Conservation (phyloP, 306 rosid species). For the Gastrolobium bilobum region DNA sequence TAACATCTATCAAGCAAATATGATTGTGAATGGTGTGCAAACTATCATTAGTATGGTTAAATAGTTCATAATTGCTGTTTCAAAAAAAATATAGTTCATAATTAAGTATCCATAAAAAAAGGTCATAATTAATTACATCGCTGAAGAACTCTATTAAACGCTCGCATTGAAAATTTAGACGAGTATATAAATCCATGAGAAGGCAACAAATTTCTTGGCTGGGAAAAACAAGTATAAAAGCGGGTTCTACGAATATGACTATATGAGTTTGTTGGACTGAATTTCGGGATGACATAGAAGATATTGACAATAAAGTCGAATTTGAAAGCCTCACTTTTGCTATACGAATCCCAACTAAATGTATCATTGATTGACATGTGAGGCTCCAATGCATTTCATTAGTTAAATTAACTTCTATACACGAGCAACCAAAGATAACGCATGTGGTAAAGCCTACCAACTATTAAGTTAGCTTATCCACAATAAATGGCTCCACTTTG, state of each 20-base stretch:
- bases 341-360: slow-evolving; percentile 21
- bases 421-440: slow-evolving; percentile 5
- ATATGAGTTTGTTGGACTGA: slow-evolving; percentile 13
- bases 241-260: not conserved
- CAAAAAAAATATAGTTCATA: too few species aligned
- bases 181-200: not conserved
- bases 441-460: not conserved
- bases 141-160: too few species aligned
- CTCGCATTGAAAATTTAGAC: too few species aligned
- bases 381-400: slow-evolving; percentile 27
- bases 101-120: too few species aligned
- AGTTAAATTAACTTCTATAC: not conserved
- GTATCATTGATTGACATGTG: slow-evolving; percentile 39
- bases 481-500: not conserved
- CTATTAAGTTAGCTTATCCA: not conserved
- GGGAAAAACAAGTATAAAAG: not conserved
- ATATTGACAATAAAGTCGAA: not conserved
- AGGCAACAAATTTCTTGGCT: not conserved
- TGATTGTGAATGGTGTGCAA: too few species aligned
- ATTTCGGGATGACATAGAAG: slow-evolving; percentile 5
- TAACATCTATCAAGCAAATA: too few species aligned
- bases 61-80: too few species aligned
- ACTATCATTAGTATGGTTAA: too few species aligned
- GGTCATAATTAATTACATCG: too few species aligned
- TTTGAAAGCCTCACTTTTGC: not conserved